Evolutionary conservation across 495 filamentous ascomycete species (phyloP).

Genomic region (Neurospora sp.): DNA sequence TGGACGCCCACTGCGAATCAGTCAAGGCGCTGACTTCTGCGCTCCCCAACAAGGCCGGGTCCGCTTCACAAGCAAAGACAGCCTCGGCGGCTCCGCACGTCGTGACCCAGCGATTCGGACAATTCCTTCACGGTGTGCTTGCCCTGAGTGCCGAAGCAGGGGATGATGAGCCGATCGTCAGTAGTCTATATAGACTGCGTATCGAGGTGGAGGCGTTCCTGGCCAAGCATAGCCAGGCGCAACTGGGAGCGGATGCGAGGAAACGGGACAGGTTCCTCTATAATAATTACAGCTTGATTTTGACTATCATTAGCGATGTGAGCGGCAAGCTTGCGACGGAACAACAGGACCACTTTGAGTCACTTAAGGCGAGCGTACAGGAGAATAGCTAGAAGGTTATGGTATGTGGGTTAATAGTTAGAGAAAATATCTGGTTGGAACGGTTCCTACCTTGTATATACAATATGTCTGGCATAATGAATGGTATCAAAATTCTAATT

Average conservation of each 20-base stretch:
- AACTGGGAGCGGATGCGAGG: conserved; percentile 56
- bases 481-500: not conserved
- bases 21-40: conserved; percentile 50
- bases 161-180: conserved; percentile 84
- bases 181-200: conserved; percentile 64
- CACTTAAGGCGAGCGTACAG: conserved; percentile 40
- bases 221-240: conserved; percentile 49
- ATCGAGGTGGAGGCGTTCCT: conserved; percentile 72
- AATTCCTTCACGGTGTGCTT: conserved; percentile 77
- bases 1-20: conserved; percentile 87
- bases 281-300: conserved; percentile 87
- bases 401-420: not conserved
- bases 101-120: conserved; percentile 85
- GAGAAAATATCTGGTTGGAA: not conserved
- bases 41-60: conserved; percentile 34
- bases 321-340: conserved; percentile 70
- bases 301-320: conserved; percentile 83
- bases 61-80: conserved; percentile 47
- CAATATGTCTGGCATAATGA: not conserved
- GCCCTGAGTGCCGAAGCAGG: conserved; percentile 74
- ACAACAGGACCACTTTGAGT: conserved; percentile 59
- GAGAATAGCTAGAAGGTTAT: conserved; percentile 21
- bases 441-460: not conserved
- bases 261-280: conserved; percentile 81
- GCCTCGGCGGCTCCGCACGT: conserved; percentile 84